Base-by-base conservation (phyloP, 1,284 basidiomycete genomes). In the Fomitopsis pinicola region DNA sequence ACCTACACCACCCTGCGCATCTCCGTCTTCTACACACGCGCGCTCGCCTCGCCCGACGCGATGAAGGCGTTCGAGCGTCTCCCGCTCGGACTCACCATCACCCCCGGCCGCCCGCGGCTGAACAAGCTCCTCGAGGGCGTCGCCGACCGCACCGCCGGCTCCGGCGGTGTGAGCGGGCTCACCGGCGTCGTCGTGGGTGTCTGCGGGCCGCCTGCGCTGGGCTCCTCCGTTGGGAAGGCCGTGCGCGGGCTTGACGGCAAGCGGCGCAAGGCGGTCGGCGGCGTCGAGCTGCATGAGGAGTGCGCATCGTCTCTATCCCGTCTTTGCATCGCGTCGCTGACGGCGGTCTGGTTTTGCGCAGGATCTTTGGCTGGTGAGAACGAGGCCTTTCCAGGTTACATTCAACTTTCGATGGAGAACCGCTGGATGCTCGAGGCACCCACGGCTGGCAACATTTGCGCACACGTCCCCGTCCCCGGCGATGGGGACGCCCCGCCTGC, bases 271-370 rank as follows among this genome's bases (percentile, higher is more conserved):
- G 79, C 82, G 15, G 80, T 88, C 19, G 88, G 89, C 15, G 89
- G 89, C 7, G 80, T 92, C 46, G 86, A 91, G 71, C 68, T 89
- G 10, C 82, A 86, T 68, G 85, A 89, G 71, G 89, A 92, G 88
- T 83, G 48, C 57, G 73, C 71, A 3, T 61, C 48, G 35, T 7
- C 22, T 53, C 28, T 33, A 1, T 15, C 4, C 50, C 55, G 69
- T 1, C 75, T 77, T 54, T 62, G 71, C 0, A 73, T 74, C 56
- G 77, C 78, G 62, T 77, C 72, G 0, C 72, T 74, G 0, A 63
- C 60, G 56, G 22, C 22, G 22, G 22, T 22, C 22, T 22, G 77
- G 71, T 66, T 77, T 75, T 75, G 0, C 70, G 76, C 42, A 54
- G 67, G 8, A 17, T 77, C 8, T 33, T 77, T 1, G 75, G 76